Conservation (phyloP, 176 grass and related monocot genomes). For the Microstegium vimineum region DNA sequence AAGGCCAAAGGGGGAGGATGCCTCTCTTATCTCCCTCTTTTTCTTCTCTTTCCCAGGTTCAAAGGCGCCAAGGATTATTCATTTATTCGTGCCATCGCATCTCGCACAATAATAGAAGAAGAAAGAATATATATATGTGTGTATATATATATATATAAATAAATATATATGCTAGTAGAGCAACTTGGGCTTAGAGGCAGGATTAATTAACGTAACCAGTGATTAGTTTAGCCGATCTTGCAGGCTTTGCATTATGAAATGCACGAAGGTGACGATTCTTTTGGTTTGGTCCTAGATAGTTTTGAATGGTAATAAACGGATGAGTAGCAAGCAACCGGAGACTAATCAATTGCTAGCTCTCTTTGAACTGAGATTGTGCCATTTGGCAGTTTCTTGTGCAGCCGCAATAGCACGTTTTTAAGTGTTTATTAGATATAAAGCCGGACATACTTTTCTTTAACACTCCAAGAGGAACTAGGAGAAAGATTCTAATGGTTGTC, state of each 20-base stretch:
- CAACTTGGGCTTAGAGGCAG: conserved; percentile 20
- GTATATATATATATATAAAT: too few species aligned
- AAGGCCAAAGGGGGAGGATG: conserved; percentile 43
- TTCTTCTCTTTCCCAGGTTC: conserved; percentile 6
- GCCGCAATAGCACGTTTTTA: background rate
- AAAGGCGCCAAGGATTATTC: conserved; percentile 41
- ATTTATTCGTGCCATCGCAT: conserved; percentile 58
- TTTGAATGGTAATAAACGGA: conserved; percentile 13
- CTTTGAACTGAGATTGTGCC: background rate
- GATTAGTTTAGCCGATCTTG: conserved; percentile 7
- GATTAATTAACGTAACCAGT: conserved; percentile 7
- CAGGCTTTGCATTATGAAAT: conserved; percentile 31
- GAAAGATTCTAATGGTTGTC: background rate
- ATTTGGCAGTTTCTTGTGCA: conserved; percentile 29
- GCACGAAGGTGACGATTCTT: background rate
- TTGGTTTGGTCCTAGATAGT: background rate
- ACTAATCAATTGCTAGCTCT: background rate
- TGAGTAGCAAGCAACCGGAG: background rate
- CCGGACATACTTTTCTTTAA: too few species aligned
- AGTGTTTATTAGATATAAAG: background rate
- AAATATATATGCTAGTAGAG: too few species aligned
- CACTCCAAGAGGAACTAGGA: background rate
- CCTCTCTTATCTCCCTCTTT: conserved; percentile 34
- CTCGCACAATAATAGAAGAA: conserved; percentile 51
- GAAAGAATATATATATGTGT: conserved; percentile 21